Evolutionary conservation across 2,329 filamentous ascomycete genomes (phyloP), one percentile per base, ranked within the genome.

Genomic region (Pestalotiopsis fici): DNA sequence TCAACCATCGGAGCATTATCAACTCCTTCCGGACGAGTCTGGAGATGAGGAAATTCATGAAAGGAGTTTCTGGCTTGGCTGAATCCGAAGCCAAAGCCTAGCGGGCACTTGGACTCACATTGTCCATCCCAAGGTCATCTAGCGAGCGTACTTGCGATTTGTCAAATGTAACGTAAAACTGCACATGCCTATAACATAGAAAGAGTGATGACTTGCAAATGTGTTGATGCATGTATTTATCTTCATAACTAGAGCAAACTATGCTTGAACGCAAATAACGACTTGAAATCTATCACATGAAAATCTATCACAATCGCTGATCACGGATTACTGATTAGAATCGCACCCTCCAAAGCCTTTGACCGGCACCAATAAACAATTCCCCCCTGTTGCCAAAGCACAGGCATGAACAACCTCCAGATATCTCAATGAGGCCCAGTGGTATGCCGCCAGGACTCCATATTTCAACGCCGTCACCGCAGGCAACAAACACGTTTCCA

Each of bases 391-490:
- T 75, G 0, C 82, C 81, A 66, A 85, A 84, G 67, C 79, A 83
- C 63, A 87, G 80, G 59, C 79, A 83, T 1, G 82, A 78, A 21
- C 83, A 81, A 3, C 81, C 82, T 6, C 77, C 78, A 28, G 75
- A 74, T 23, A 82, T 74, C 43, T 76, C 75, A 23, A 83, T 76
- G 0, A 81, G 74, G 1, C 84, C 85, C 37, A 86, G 78, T 0
- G 84, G 75, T 25, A 76, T 76, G 4, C 84, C 84, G 3, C 77
- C 80, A 1, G 79, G 68, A 59, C 77, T 83, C 80, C 81, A 87
- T 2, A 87, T 78, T 68, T 85, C 83, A n/a, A 87, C 75, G 12
- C 85, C 85, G 66, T 84, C 84, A 3, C 78, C 80, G 66, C 82
- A 84, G 0, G 82, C 83, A 50, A 80, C 77, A 69, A 83, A 86